Evolutionary conservation across 352 stramenopile species (phyloP), one percentile per base, ranked within the genome.

Genomic region (Phytopythium ostracodes): DNA sequence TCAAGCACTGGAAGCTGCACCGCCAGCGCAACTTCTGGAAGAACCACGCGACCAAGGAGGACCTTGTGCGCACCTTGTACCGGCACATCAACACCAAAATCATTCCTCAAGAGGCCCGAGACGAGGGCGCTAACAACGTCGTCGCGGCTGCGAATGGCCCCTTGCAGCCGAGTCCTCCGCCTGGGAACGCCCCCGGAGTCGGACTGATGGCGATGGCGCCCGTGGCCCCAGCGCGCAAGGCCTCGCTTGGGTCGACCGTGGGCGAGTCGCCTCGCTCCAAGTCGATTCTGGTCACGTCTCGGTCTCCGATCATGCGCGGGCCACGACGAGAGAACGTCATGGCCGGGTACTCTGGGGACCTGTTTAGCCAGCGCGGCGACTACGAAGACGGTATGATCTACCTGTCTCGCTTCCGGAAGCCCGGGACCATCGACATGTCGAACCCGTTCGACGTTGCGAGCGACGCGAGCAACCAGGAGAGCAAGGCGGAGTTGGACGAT

Each of bases 21-120:
- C 84, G 90, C 1, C 84, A 94, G 64, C 84, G 87, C 35, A 92
- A 94, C 55, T 96, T 96, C 60, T 96, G 88, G 88, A 96, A 96
- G 62, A 93, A 75, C 12, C 88, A 96, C 71, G 85, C 81, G 35
- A 91, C 83, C 35, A 96, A 95, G 62, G 87, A 96, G 60, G 87
- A 96, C 31, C 81, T 96, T 15, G 87, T 95, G 40, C 79, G 72
- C 9, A 94, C 84, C 17, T 65, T 96, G 5, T 91, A 94, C 51
- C 80, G 85, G 20, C 86, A 96, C 56, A 96, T 96, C 57, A 94
- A 94, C 64, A 88, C 84, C 40, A 94, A 88, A 62, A 87, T 92
- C 67, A 86, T 90, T 29, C 82, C 84, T 9, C 76, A 87, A 36
- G 81, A 92, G 67, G 58, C 29, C 9, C 69, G 78, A 2, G 84